Evolutionary conservation across 169 alveolate genomes (phyloP), one percentile per base, ranked within the genome.

Genomic region (Plasmodium chabaudi): DNA sequence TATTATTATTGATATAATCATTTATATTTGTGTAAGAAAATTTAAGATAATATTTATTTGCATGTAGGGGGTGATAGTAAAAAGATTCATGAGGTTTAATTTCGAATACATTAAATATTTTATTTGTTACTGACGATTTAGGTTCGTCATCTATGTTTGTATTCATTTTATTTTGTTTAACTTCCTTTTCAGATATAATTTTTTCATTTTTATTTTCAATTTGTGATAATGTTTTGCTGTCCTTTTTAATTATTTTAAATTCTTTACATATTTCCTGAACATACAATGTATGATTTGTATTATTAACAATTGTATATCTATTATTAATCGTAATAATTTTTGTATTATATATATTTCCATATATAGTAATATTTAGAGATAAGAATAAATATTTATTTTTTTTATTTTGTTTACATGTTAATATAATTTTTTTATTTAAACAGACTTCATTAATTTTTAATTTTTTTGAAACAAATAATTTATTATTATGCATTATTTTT

Each of bases 191-290:
- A 21, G 21, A 60, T 17, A 17, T 3, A 42, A 0, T 47, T 60
- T 3, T 9, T 21, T 3, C n/a, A 1, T 0, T 12, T 27, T 0
- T 53, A 34, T 13, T 13, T 12, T 63, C 9, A 17, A 77, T 63
- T 25, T 69, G 51, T 44, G 49, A 17, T 34, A 57, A 47, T 0
- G 10, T 3, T 0, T 69, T 34, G 1, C 44, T 13, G 2, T 77
- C 88, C 13, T 77, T 77, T 56, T 77, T 77, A 15, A 53, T 49
- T 0, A 77, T 77, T 56, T 77, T 77, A 53, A 77, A 77, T 9
- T 77, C 88, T 64, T 77, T 77, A 59, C 53, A 63, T 10, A 77
- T 68, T 56, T 77, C 88, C 21, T 77, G 67, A 12, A 77, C 88
- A 44, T 77, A 77, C 15, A 77, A 19, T 9, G 42, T 63, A 42